These are phyloP conservation scores for Sporothrix pseudoabietina DNA, from an alignment of 2,329 filamentous ascomycete species.

Conservation along the genomic window DNA sequence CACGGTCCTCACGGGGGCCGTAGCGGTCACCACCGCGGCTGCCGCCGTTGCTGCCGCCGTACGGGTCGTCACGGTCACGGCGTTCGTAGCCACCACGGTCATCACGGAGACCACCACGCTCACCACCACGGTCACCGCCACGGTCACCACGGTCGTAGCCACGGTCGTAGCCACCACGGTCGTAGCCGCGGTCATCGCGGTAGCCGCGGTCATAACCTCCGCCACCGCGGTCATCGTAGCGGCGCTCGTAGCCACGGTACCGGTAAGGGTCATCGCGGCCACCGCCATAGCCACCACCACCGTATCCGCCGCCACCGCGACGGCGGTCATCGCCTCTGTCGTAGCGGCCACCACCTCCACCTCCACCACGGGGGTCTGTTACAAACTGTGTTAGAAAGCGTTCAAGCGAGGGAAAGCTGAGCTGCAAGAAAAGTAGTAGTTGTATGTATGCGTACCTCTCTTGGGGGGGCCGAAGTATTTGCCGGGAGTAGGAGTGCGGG, in stretches of 20 bases:
- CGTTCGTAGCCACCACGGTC: slow-evolving; percentile 54
- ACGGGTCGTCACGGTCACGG: slow-evolving; percentile 50
- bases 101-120: slow-evolving; percentile 33
- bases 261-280: slow-evolving; percentile 45
- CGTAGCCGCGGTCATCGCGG: slow-evolving; percentile 49
- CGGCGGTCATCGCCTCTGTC: slow-evolving; percentile 61
- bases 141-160: slow-evolving; percentile 50
- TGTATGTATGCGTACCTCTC: slow-evolving; percentile 68
- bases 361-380: slow-evolving; percentile 43
- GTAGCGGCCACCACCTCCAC: slow-evolving; percentile 55
- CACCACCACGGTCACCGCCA: slow-evolving; percentile 21
- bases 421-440: slow-evolving; percentile 39
- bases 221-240: slow-evolving; percentile 36
- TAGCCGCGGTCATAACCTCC: slow-evolving; percentile 53
- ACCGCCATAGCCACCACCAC: slow-evolving; percentile 53
- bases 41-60: slow-evolving; percentile 41
- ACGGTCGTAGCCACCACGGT: slow-evolving; percentile 47
- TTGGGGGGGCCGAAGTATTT: slow-evolving; percentile 99
- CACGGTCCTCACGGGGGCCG: slow-evolving; percentile 54
- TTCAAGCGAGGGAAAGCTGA: slow-evolving; percentile 46
- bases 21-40: slow-evolving; percentile 50
- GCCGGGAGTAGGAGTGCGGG: slow-evolving; percentile 93
- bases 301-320: slow-evolving; percentile 49
- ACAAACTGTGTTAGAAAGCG: not conserved
- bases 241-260: slow-evolving; percentile 48